Evolutionary conservation across 495 filamentous ascomycete species (phyloP), one percentile per base, ranked within the genome.

Genomic region (Penicillium subrubescens): DNA sequence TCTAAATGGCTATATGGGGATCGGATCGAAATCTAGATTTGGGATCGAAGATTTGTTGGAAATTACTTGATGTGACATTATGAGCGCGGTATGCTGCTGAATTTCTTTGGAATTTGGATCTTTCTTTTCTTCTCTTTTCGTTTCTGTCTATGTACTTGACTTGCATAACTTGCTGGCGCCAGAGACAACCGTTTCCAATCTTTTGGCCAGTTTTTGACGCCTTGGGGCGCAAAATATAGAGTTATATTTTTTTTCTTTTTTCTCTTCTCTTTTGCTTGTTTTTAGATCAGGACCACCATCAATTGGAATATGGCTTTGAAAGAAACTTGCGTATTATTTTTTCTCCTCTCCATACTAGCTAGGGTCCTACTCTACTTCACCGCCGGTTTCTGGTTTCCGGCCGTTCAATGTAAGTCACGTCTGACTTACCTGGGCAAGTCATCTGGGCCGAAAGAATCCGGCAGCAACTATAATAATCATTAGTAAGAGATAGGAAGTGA

Each of bases 381-480:
- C 29, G 43, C n/a, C 10, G 35, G 35, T 37, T 37, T 37, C 41
- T 44, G 6, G 41, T 44, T 19, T 44, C 17, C 25, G 27, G 46
- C 3, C 14, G 10, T 23, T 52, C 29, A 7, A 12, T 56, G 19
- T 27, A 1, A 27, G 31, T 56, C 53, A 27, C 10, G 10, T 43
- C 14, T 19, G 33, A 5, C 19, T 57, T 43, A 63, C 29, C 50
- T 35, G 34, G 62, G 61, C 58, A 79, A 62, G 50, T 83, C 77
- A 44, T 87, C 83, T 0, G 90, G 90, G 0, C 90, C 90, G 72
- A 93, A 93, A 0, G 89, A 91, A 62, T 89, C 75, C 35, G 90
- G 90, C 15, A 93, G 81, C 52, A 93, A 71, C 89, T 91, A 59
- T 3, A 78, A 61, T 44, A 27, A 57, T 14, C 64, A 31, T 65